Evolutionary conservation across 192 early-diverging fungal species (phyloP).

Genomic region (Entomortierella chlamydospora): DNA sequence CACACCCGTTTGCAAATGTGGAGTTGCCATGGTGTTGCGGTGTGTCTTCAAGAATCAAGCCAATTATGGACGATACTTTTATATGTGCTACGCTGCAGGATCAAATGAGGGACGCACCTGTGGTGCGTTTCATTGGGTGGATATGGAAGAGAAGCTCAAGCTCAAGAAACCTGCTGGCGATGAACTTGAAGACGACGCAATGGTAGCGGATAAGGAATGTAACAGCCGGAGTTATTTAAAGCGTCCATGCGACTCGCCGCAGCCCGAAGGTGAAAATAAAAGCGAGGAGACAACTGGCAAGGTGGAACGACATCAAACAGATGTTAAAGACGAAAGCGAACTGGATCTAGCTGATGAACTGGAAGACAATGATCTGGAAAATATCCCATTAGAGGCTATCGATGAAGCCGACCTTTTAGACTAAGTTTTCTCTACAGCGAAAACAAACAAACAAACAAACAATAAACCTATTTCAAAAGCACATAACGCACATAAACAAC

Average conservation of each 20-base stretch:
- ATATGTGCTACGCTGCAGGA: slow-evolving; percentile 55
- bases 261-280: background rate
- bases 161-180: background rate
- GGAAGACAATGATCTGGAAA: background rate
- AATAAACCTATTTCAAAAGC: too few relatives aligned
- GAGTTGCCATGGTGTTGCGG: slow-evolving; percentile 47
- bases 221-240: too few relatives aligned
- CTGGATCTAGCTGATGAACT: slow-evolving; percentile 9
- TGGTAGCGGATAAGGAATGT: too few relatives aligned
- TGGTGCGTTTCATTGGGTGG: slow-evolving; percentile 54
- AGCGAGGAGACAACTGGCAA: background rate
- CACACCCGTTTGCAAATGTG: slow-evolving; percentile 55
- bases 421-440: background rate
- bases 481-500: slow-evolving; percentile 21
- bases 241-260: background rate
- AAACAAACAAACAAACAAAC: too few relatives aligned
- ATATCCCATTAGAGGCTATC: slow-evolving; percentile 2
- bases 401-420: background rate
- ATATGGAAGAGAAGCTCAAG: slow-evolving; percentile 39
- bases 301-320: background rate
- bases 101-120: slow-evolving; percentile 47
- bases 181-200: background rate
- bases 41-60: slow-evolving; percentile 52
- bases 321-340: background rate
- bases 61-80: slow-evolving; percentile 57